phyloP scores from a whole-genome alignment of 208 protist species.

The Leishmania gerbilli region DNA sequence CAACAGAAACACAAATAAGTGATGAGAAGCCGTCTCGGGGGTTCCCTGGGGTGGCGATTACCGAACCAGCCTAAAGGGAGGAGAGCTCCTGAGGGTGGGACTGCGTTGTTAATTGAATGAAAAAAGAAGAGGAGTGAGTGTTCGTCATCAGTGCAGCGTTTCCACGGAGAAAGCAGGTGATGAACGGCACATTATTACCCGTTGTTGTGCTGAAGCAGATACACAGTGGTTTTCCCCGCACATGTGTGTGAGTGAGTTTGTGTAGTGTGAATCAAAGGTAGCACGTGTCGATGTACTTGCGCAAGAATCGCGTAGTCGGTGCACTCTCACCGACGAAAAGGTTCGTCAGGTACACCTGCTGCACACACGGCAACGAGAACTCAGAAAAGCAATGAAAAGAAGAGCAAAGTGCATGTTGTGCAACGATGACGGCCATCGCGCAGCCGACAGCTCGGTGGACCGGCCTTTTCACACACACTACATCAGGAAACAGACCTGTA shows the following conservation, averaged over 20 bases:
- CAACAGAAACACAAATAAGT: neutral
- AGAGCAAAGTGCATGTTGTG: neutral
- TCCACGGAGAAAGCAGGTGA: neutral
- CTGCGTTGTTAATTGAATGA: neutral
- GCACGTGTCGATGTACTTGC: neutral
- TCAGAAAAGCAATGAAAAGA: neutral
- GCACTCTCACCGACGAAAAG: neutral
- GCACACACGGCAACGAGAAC: neutral
- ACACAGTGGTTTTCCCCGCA: neutral
- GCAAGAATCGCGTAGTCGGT: neutral
- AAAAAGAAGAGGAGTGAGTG: neutral
- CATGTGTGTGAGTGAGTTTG: neutral
- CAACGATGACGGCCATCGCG: neutral
- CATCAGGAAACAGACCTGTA: neutral
- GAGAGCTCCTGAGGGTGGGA: neutral
- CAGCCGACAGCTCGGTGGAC: neutral
- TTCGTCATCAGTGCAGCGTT: neutral
- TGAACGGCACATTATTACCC: neutral
- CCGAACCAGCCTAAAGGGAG: neutral
- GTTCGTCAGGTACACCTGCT: neutral
- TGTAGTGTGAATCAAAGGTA: neutral
- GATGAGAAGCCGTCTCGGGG: neutral
- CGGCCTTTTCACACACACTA: neutral
- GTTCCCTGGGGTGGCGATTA: neutral
- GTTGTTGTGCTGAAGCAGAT: neutral